These are phyloP conservation scores for Podaxis rugospora DNA, from an alignment of 768 basidiomycete genomes.

Conservation along the genomic window DNA sequence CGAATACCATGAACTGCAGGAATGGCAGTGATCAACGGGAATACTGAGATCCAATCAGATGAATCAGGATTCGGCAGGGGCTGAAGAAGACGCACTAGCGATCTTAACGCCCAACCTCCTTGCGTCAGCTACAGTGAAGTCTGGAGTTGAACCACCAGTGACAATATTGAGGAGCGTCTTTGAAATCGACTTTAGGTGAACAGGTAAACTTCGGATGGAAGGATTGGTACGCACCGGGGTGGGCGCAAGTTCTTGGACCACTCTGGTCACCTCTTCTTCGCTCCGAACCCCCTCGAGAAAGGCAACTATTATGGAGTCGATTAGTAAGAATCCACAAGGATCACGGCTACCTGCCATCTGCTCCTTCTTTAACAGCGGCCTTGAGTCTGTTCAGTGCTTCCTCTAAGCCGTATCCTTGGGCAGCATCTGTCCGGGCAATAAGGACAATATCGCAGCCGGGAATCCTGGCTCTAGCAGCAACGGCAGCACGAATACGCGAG, in stretches of 20 bases:
- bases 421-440: conserved; percentile 49
- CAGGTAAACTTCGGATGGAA: not conserved
- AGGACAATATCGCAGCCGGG: conserved; percentile 46
- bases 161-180: conserved; percentile 47
- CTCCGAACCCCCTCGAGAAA: conserved; percentile 50
- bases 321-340: not conserved
- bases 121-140: conserved; percentile 44
- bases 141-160: conserved; percentile 46
- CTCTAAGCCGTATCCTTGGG: conserved; percentile 47
- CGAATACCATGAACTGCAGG: conserved; percentile 47
- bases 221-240: conserved; percentile 27
- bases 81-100: conserved; percentile 19
- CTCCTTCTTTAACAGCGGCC: conserved; percentile 36
- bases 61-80: not conserved
- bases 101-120: conserved; percentile 43
- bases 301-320: conserved; percentile 25
- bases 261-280: conserved; percentile 36
- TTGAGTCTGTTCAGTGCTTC: conserved; percentile 43
- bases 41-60: conserved; percentile 27
- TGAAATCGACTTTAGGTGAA: not conserved
- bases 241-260: conserved; percentile 34
- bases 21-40: conserved; percentile 43
- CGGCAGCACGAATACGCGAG: conserved; percentile 49
- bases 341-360: conserved; percentile 28
- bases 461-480: conserved; percentile 41